These are phyloP conservation scores for Rhizopus arrhizus DNA, from an alignment of 371 early-diverging fungal genomes.

Conservation along the genomic window DNA sequence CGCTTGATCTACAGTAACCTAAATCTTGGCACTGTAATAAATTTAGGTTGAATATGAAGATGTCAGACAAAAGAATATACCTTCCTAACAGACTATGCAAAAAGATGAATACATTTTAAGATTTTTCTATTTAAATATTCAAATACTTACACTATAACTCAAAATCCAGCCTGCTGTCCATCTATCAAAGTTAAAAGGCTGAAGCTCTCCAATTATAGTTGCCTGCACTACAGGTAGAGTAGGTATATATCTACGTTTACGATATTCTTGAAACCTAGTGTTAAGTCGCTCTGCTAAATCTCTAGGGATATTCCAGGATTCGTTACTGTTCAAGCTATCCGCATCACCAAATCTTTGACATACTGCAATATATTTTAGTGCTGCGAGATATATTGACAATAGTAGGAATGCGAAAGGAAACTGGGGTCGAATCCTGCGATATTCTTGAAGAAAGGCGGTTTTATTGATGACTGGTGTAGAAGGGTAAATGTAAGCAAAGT, in stretches of 20 bases:
- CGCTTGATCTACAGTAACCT: slow-evolving; percentile 50
- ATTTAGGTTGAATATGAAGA: neutral
- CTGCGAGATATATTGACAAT: slow-evolving; percentile 25
- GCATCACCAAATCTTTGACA: slow-evolving; percentile 14
- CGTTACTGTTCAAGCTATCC: slow-evolving; percentile 4
- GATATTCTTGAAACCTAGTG: slow-evolving; percentile 7
- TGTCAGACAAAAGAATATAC: slow-evolving; percentile 16
- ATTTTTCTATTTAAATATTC: neutral
- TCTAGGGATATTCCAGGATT: slow-evolving; percentile 12
- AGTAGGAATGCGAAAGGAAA: slow-evolving; percentile 20
- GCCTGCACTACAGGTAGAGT: slow-evolving; percentile 40
- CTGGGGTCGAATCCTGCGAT: slow-evolving; percentile 19
- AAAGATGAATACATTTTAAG: neutral
- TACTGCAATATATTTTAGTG: slow-evolving; percentile 22
- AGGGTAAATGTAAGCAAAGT: slow-evolving; percentile 30
- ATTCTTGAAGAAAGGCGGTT: slow-evolving; percentile 25
- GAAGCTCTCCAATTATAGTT: slow-evolving; percentile 36
- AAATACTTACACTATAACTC: slow-evolving; percentile 28
- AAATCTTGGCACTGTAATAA: slow-evolving; percentile 50
- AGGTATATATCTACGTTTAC: slow-evolving; percentile 16
- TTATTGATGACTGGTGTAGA: slow-evolving; percentile 30
- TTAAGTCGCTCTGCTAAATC: slow-evolving; percentile 8
- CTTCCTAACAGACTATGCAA: slow-evolving; percentile 27
- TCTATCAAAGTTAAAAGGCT: slow-evolving; percentile 31
- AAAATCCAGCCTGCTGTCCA: slow-evolving; percentile 32